Percentiles rank a stretch among this genome's conserved stretches.
phyloP scores from a whole-genome alignment of 1,139 yeast species.

The Candida sojae region DNA sequence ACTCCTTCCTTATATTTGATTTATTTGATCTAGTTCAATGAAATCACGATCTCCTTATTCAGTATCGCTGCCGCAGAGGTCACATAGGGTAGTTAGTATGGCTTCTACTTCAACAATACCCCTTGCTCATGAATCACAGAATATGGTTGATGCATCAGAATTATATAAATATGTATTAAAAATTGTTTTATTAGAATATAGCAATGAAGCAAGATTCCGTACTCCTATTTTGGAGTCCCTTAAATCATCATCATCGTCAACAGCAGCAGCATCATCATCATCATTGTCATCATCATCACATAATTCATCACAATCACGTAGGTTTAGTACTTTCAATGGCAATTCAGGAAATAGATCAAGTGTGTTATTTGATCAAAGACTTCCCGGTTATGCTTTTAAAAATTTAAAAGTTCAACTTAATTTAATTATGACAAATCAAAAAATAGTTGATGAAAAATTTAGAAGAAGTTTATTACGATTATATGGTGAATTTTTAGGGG shows the following conservation, averaged over 20 bases:
- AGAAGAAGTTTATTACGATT: conserved; percentile 55
- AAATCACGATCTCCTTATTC: not conserved
- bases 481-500: conserved; percentile 62
- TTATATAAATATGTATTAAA: conserved; percentile 48
- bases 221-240: conserved; percentile 29
- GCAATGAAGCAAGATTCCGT: conserved; percentile 59
- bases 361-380: conserved; percentile 19
- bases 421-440: conserved; percentile 55
- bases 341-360: conserved; percentile 8
- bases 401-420: conserved; percentile 52
- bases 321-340: not conserved
- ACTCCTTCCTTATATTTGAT: no score
- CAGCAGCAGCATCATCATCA: no score
- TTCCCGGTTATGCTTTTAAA: conserved; percentile 52
- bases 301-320: not conserved
- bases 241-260: not conserved
- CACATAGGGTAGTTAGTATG: conserved; percentile 6
- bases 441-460: conserved; percentile 35
- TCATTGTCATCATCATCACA: not conserved
- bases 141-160: conserved; percentile 9
- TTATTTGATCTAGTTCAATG: not conserved
- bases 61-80: not conserved
- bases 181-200: conserved; percentile 54
- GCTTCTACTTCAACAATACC: conserved; percentile 7
- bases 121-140: not conserved